Base-by-base conservation (phyloP, 306 rosid genomes). In the Gleditsia sinensis region DNA sequence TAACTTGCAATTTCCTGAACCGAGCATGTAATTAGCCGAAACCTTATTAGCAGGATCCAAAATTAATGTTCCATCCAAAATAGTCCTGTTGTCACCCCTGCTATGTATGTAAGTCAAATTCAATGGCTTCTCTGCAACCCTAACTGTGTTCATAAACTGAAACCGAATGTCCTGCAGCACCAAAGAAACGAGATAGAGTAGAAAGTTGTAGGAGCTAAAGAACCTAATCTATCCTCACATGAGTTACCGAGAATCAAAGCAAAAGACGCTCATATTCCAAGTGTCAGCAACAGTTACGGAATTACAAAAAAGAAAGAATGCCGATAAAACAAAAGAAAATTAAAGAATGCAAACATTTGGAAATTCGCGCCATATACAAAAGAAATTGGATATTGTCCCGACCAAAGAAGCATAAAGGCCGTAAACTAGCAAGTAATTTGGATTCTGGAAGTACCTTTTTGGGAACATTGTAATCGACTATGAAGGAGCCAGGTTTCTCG, bases 401-500 rank as follows among this genome's bases (percentile, higher is more conserved):
- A 3, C 32, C 11, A 50, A 69, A 21, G 23, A 49, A n/a, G 8
- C 12, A 32, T 7, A 13, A 11, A 69, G 23, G 19, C 11, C n/a
- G 28, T 39, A 36, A 14, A 39, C 16, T 20, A 25, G 33, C 12
- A 24, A 24, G 43, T 20, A 64, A 40, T 11, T 36, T 7, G 9
- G 32, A 21, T 24, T 19, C 6, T 16, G 72, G 21, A n/a, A 11
- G 36, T 80, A 94, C 99, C 93, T 87, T 83, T 84, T 77, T 88
- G 75, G 92, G 93, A 7, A 94, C 96, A 69, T 94, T 84, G 90
- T 87, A 94, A 72, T 94, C 97, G 58, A 90, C 68, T 16, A 85
- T 79, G 80, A 94, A 94, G 80, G 74, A 78, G 45, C 97, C 93
- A 16, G 99, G 99, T 75, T 92, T 94, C 54, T 94, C 99, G 32